A percentile compares a stretch with the other conserved stretches of the same genome.
Conservation (phyloP, 805 yeast species). For the Debaryomyces hansenii region DNA sequence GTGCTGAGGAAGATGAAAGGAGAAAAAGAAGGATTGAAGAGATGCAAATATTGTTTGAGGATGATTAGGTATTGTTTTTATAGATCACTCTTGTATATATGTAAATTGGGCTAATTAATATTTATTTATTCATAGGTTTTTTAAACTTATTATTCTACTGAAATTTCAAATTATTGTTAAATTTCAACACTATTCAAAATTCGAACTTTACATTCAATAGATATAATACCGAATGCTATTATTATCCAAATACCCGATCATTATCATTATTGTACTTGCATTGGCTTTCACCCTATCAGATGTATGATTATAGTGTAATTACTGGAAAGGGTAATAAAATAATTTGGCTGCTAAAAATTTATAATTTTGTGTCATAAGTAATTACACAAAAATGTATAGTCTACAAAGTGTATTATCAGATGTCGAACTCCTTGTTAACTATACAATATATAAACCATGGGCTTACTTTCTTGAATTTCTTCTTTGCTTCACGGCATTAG, state of each 20-base stretch:
- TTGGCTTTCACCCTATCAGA: no score
- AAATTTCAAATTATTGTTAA: background rate
- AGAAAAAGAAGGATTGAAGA: constrained; percentile 70
- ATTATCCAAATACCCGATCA: no score
- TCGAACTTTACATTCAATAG: no score
- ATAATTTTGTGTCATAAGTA: background rate
- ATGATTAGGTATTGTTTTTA: constrained; percentile 10
- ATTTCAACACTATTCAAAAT: background rate
- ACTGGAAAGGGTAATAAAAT: no score
- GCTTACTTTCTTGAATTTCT: constrained; percentile 38
- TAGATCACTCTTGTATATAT: background rate
- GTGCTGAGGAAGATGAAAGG: constrained; percentile 72
- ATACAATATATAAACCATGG: no score
- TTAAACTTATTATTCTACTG: background rate
- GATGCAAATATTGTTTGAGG: constrained; percentile 64
- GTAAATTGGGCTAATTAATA: no score
- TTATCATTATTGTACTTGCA: no score
- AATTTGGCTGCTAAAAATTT: background rate
- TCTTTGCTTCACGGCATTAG: constrained; percentile 79
- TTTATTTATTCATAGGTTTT: background rate
- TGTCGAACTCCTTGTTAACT: no score
- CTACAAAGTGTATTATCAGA: no score
- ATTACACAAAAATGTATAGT: background rate
- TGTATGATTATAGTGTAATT: no score
- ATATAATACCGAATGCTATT: no score